Evolutionary conservation across 768 basidiomycete species (phyloP), one percentile per base, ranked within the genome.

Genomic region (Calocybe cyanea): DNA sequence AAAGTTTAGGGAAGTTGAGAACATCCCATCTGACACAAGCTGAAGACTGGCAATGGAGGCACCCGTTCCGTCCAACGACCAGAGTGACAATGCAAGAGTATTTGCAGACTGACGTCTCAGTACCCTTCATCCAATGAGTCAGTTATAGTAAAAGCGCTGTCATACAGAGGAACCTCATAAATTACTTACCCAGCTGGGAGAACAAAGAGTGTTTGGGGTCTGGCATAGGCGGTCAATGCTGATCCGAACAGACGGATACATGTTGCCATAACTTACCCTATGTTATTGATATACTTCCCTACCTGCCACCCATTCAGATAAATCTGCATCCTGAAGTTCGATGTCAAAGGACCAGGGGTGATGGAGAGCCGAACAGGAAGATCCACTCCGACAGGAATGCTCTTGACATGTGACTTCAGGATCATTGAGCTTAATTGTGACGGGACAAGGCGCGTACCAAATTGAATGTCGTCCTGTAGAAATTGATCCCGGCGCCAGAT

Each of bases 241-340:
- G 4, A 14, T 7, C 18, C n/a, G n/a, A n/a, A n/a, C n/a, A n/a
- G n/a, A 34, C 28, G 21, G 10, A 35, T 17, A 43, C 4, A 20
- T 33, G 23, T 23, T 11, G 20, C 15, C 19, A 7, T 38, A 18
- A 47, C 63, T 41, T 49, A 72, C 73, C 74, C 74, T 41, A 76
- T 66, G 48, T 75, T 75, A 48, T 77, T 76, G 49, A 71, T 68
- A 43, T 75, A 77, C 55, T 77, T 76, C 7, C 76, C 75, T n/a
- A 76, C 46, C 48, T 75, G 72, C 73, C 73, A 77, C 3, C 76
- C 76, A 54, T 77, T 77, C 34, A 76, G 44, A 49, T 75, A 77
- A 30, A 77, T 70, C 48, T 74, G 74, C 11, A 65, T 68, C 15
- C 73, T 69, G 60, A 69, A 76, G 48, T 75, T 73, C n/a, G 71